phyloP scores from a whole-genome alignment of 345 rosid genomes.

The Eutrema yunnanense region DNA sequence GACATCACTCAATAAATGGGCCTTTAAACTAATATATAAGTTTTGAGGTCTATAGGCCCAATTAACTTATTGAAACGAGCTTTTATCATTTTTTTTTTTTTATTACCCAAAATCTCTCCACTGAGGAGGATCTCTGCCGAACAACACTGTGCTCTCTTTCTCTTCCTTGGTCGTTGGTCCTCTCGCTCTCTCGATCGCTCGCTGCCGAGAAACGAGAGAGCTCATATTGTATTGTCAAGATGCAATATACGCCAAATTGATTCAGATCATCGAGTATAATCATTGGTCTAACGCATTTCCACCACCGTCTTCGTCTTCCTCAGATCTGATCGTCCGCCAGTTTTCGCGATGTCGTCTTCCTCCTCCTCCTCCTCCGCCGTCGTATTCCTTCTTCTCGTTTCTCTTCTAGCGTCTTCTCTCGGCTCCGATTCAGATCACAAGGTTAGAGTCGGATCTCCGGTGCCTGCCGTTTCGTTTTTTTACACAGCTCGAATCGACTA shows the following conservation, averaged over 20 bases:
- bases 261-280: background rate
- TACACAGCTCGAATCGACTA: slow-evolving; percentile 8
- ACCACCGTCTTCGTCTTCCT: slow-evolving; percentile 15
- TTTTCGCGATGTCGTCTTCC: slow-evolving; percentile 52
- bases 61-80: background rate
- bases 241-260: slow-evolving; percentile 3
- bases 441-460: slow-evolving; percentile 41
- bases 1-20: background rate
- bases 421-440: slow-evolving; percentile 94
- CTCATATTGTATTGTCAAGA: background rate
- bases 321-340: slow-evolving; percentile 47
- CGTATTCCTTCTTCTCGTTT: slow-evolving; percentile 33
- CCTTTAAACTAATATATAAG: background rate
- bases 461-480: background rate
- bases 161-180: slow-evolving; percentile 2
- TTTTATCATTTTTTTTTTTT: background rate
- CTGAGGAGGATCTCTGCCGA: slow-evolving; percentile 11
- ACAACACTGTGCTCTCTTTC: background rate
- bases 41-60: background rate
- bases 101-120: background rate
- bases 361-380: slow-evolving; percentile 11
- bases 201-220: slow-evolving; percentile 26
- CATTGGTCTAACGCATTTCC: slow-evolving; percentile 6
- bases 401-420: slow-evolving; percentile 35
- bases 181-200: slow-evolving; percentile 23